phyloP scores from a whole-genome alignment of 2,329 filamentous ascomycete genomes.

The Aureobasidium sp. region DNA sequence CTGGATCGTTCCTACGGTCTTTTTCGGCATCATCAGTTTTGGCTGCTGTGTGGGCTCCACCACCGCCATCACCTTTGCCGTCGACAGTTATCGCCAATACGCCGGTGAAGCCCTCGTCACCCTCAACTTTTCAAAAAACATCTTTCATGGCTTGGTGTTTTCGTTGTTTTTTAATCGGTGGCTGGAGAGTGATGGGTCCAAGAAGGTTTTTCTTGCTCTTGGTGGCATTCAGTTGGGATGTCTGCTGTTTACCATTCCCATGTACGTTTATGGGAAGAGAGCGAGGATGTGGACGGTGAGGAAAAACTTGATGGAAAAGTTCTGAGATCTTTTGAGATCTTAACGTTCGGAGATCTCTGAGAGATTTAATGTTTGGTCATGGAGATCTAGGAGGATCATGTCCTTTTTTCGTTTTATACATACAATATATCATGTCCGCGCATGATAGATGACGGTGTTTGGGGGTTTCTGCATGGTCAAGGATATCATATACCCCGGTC shows the following conservation, averaged over 20 bases:
- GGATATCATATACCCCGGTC: not conserved
- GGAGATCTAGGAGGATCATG: not conserved
- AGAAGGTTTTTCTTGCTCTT: conserved; percentile 71
- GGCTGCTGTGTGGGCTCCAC: conserved; percentile 86
- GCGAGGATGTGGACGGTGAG: conserved; percentile 90
- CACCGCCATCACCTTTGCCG: conserved; percentile 86
- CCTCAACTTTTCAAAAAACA: conserved; percentile 89
- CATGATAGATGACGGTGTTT: not conserved
- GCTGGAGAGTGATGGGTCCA: conserved; percentile 68
- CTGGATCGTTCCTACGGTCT: conserved; percentile 89
- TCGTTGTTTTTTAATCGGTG: conserved; percentile 81
- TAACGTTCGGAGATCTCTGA: not conserved
- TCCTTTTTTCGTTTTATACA: not conserved
- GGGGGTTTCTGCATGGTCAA: not conserved
- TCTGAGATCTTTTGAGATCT: conserved; percentile 29
- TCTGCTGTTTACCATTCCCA: conserved; percentile 70
- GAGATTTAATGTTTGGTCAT: not conserved
- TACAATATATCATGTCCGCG: not conserved
- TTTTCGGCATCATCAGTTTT: conserved; percentile 88
- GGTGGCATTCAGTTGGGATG: conserved; percentile 78
- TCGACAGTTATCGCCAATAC: conserved; percentile 89
- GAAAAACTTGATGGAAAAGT: conserved; percentile 79
- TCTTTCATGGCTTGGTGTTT: conserved; percentile 85
- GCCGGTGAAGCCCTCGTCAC: conserved; percentile 92
- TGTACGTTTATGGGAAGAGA: conserved; percentile 92